Base-by-base conservation (phyloP, 2,329 filamentous ascomycete species). In the Chalaropsis ovoidea region DNA sequence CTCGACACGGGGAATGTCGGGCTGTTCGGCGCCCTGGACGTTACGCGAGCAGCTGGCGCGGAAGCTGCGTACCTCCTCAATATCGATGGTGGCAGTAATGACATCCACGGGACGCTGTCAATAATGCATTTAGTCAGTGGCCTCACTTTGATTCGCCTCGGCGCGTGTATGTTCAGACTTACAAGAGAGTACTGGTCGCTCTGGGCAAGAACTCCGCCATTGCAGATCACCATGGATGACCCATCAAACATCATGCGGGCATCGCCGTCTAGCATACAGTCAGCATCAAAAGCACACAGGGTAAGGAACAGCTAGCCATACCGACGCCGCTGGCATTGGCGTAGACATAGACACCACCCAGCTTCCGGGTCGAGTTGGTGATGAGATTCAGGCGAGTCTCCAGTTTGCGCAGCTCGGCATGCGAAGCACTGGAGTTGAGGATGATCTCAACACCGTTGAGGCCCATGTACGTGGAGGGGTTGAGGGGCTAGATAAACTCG, bases 31-130 rank as follows among this genome's bases (percentile, higher is more conserved):
- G 7, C 83, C 81, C 71, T 89, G 86, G 24, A 83, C 71, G 6
- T 81, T 80, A 64, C 84, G 78, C 13, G 81, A 82, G 8, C 81
- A 78, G 0, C 78, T 76, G n/a, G 76, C 81, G 0, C 87, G 77
- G 70, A 79, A 85, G 0, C 80, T 76, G 41, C 86, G 77, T 5
- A 93, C 87, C 69, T 89, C 85, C 70, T 93, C 89, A 1, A 89
- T 76, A 70, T 88, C 85, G 6, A 88, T 78, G 0, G 84, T 88
- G 2, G 86, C 86, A 4, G 80, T 82, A 19, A 86, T 75, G 3
- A 88, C 84, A 70, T 88, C 85, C 5, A 88, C 85, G 27, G 79
- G 78, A 17, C 84, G 84, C 66, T 67, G 22, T n/a, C 2, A 8
- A 24, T 13, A 27, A 13, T 11, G 15, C 1, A 52, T 24, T 17